A percentile compares a stretch with the other conserved stretches of the same genome.
Evolutionary conservation across 495 filamentous ascomycete genomes (phyloP).

Genomic region (Neurospora sp.): DNA sequence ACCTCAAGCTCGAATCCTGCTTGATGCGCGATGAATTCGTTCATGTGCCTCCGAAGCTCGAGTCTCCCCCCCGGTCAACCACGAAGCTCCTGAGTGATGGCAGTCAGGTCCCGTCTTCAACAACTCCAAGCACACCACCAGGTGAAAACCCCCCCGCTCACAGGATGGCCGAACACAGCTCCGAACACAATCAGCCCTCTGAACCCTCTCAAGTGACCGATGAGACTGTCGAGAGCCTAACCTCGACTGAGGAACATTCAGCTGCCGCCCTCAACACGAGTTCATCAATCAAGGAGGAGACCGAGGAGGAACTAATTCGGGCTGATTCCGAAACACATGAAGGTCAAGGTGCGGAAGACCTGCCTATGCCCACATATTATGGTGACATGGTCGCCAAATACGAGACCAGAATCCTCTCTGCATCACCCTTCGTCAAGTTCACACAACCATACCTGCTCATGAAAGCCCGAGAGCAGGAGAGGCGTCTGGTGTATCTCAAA

Average conservation of each 20-base stretch:
- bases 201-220: slow-evolving; percentile 7
- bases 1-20: slow-evolving; percentile 89
- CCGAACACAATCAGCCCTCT: slow-evolving; percentile 1
- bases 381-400: slow-evolving; percentile 89
- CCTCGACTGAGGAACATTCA: slow-evolving; percentile 1
- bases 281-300: neutral
- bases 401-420: slow-evolving; percentile 84
- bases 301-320: slow-evolving; percentile 21
- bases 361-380: slow-evolving; percentile 87
- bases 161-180: neutral
- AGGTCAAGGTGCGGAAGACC: slow-evolving; percentile 63
- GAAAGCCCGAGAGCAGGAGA: slow-evolving; percentile 82
- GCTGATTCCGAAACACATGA: slow-evolving; percentile 40
- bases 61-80: slow-evolving; percentile 12
- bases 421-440: slow-evolving; percentile 93
- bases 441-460: slow-evolving; percentile 87
- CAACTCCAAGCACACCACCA: slow-evolving; percentile 17
- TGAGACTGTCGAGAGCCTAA: neutral
- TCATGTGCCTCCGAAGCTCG: slow-evolving; percentile 60
- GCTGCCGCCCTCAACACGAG: slow-evolving; percentile 1
- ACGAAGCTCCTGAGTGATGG: neutral
- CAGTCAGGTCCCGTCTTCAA: neutral
- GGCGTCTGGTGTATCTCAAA: slow-evolving; percentile 68
- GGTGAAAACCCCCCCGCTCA: slow-evolving; percentile 11
- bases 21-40: slow-evolving; percentile 94